Evolutionary conservation across 192 early-diverging fungal species (phyloP).

Genomic region (Coemansia sp.): DNA sequence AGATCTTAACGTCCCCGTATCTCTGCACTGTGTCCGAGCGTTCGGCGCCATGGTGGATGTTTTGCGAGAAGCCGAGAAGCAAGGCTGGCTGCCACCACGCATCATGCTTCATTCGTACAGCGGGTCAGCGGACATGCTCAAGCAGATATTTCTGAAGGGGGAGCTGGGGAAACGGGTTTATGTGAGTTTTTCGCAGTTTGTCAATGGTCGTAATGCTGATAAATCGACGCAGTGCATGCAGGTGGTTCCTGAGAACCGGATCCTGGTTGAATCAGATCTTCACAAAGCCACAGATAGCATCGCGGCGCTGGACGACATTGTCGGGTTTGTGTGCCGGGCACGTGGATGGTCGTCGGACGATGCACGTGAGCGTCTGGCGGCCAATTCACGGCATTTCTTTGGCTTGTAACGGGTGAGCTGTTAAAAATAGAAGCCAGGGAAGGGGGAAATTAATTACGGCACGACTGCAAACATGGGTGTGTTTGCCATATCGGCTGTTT

Average conservation of each 20-base stretch:
- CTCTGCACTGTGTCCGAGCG: conserved; percentile 79
- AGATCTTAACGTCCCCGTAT: conserved; percentile 62
- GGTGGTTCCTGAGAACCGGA: conserved; percentile 71
- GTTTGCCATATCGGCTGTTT: background rate
- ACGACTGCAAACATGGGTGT: background rate
- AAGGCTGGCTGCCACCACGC: conserved; percentile 58
- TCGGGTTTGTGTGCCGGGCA: conserved; percentile 32
- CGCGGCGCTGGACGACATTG: conserved; percentile 23
- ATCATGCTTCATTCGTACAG: conserved; percentile 88
- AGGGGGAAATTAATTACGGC: background rate
- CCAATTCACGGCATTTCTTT: conserved; percentile 39
- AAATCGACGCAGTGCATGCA: conserved; percentile 61
- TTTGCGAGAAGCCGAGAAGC: conserved; percentile 28
- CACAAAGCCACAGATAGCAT: conserved; percentile 35
- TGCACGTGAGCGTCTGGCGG: conserved; percentile 15
- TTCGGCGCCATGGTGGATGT: conserved; percentile 62
- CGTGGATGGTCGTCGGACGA: conserved; percentile 32
- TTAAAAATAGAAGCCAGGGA: conserved; percentile 2
- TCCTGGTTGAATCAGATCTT: conserved; percentile 85
- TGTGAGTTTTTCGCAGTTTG: conserved; percentile 75
- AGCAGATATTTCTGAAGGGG: conserved; percentile 39
- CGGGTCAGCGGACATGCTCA: conserved; percentile 73
- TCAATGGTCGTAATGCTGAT: conserved; percentile 65
- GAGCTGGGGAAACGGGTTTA: conserved; percentile 60
- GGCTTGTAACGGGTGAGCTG: too few species aligned